These are phyloP conservation scores for Lactifluus hygrophoroides DNA, from an alignment of 768 basidiomycete genomes.

Conservation along the genomic window DNA sequence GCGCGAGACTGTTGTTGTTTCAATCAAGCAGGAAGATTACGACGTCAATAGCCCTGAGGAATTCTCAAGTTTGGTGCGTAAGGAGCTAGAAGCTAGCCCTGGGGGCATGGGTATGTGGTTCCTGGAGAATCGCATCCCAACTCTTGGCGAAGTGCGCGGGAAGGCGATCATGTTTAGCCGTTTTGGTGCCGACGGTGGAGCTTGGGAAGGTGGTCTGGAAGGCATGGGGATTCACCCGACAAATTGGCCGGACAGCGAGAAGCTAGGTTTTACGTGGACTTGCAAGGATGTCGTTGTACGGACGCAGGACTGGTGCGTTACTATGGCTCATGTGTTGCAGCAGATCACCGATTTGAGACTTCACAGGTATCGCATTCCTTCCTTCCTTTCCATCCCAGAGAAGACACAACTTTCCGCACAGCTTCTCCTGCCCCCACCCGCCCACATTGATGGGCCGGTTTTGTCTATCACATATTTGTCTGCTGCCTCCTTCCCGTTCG, in stretches of 20 bases:
- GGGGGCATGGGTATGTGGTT: conserved; percentile 64
- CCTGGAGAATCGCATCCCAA: conserved; percentile 72
- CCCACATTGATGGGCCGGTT: conserved; percentile 29
- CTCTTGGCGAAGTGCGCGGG: conserved; percentile 76
- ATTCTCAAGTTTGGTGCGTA: conserved; percentile 60
- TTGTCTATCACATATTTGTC: conserved; percentile 77
- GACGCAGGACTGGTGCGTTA: conserved; percentile 75
- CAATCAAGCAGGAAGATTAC: conserved; percentile 83
- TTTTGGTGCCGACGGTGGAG: conserved; percentile 62
- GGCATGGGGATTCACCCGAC: conserved; percentile 84
- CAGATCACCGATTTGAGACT: background rate
- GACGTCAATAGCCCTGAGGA: conserved; percentile 33
- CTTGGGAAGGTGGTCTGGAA: conserved; percentile 60
- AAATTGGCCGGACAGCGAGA: conserved; percentile 74
- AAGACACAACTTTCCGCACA: conserved; percentile 54
- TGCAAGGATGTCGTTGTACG: conserved; percentile 60
- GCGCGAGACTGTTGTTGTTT: conserved; percentile 75
- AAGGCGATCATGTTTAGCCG: conserved; percentile 80
- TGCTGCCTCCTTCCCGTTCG: conserved; percentile 72
- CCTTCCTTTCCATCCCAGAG: conserved; percentile 77
- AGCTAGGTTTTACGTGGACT: conserved; percentile 70
- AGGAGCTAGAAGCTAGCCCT: conserved; percentile 51
- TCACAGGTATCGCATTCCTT: conserved; percentile 68
- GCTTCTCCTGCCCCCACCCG: conserved; percentile 38
- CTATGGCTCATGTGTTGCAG: background rate